Base-by-base conservation (phyloP, 495 filamentous ascomycete species). In the Haplographium delicatum region DNA sequence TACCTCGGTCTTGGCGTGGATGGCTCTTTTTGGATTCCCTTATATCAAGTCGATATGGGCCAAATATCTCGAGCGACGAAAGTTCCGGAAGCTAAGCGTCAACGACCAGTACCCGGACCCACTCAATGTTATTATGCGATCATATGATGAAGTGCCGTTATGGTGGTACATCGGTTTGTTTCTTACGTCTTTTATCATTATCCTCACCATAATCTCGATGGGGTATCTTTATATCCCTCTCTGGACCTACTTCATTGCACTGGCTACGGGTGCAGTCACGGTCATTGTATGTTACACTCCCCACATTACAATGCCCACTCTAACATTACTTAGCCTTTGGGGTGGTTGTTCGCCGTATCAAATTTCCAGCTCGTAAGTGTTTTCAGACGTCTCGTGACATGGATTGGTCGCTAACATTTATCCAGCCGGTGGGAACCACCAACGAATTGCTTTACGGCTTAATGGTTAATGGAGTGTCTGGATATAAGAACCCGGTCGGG, bases 361-460 rank as follows among this genome's bases (percentile, higher is more conserved):
- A 77, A 76, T 57, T 79, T 72, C 51, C 72, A 78, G 43, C 62
- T 81, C 10, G 54, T 66, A 23, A 50, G 27, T 24, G n/a, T n/a
- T n/a, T n/a, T n/a, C n/a, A n/a, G n/a, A n/a, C n/a, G n/a, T n/a
- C n/a, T n/a, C n/a, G n/a, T n/a, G n/a, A n/a, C n/a, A n/a, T n/a
- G n/a, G n/a, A n/a, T n/a, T n/a, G n/a, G n/a, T n/a, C n/a, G n/a
- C 23, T 42, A 37, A 39, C 40, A 24, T 25, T 2, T n/a, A 22
- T 9, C 19, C 42, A 35, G 37, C 61, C 66, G 5, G 76, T 74
- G 15, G 75, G 73, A 4, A 74, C 72, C 1, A 76, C 78, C 61
- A 79, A 79, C 41, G 74, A 79, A 56, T 57, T 81, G 18, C 54
- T 81, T 24, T 81, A 80, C 44, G 75, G 78, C 22, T 72, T 73